phyloP scores from a whole-genome alignment of 2,329 filamentous ascomycete genomes.

The Seiridium cupressi region DNA sequence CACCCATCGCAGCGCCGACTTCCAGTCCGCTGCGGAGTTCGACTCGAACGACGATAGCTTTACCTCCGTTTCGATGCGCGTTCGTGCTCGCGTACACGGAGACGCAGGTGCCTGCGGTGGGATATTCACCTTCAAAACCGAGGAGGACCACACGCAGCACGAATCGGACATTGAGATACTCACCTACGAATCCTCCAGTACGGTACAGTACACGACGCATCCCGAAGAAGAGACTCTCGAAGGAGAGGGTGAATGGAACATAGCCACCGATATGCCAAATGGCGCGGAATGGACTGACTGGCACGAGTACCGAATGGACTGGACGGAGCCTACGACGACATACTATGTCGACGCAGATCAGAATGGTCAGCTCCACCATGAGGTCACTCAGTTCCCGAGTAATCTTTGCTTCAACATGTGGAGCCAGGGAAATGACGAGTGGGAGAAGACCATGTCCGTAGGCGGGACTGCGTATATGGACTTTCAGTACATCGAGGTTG shows the following conservation, averaged over 20 bases:
- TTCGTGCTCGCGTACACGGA: not conserved
- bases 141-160: not conserved
- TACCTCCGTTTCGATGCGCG: not conserved
- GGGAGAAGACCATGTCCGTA: not conserved
- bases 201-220: not conserved
- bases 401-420: not conserved
- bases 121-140: not conserved
- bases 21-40: not conserved
- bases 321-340: not conserved
- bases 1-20: not conserved
- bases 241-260: not conserved
- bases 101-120: not conserved
- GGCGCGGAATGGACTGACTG: not conserved
- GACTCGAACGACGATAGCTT: not conserved
- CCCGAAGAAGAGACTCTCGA: not conserved
- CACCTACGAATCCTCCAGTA: not conserved
- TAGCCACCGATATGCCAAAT: not conserved
- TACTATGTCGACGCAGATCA: not conserved
- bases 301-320: not conserved
- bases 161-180: not conserved
- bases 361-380: not conserved
- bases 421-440: not conserved
- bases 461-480: not conserved
- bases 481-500: not conserved
- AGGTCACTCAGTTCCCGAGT: not conserved